phyloP scores from a whole-genome alignment of 305 asterid genomes.

The Fraxinus sp. region DNA sequence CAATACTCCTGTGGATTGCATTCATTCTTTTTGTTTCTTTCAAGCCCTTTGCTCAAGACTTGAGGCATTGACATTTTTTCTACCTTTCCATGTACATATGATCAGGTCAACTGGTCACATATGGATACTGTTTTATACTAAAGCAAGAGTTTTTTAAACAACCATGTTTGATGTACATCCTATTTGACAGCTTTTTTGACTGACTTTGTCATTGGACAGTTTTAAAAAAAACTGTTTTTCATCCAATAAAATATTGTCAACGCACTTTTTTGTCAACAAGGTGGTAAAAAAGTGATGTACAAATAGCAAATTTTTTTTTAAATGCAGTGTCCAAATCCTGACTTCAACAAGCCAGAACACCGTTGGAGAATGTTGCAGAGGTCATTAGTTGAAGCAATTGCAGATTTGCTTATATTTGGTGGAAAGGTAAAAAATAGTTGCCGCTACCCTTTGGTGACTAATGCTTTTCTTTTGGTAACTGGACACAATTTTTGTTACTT shows the following conservation, averaged over 20 bases:
- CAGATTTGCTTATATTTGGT: constrained; percentile 49
- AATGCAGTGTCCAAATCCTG: constrained; percentile 94
- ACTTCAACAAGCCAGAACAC: constrained; percentile 74
- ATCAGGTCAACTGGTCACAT: constrained; percentile 12
- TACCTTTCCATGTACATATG: neutral
- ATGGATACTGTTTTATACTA: neutral
- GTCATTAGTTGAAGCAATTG: constrained; percentile 82
- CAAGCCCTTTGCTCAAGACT: neutral
- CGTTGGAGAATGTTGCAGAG: constrained; percentile 90
- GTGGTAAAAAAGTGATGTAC: too few species aligned
- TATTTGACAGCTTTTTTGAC: neutral
- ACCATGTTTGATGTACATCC: too few species aligned
- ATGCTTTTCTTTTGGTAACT: neutral
- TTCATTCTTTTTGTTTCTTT: neutral
- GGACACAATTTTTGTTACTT: neutral
- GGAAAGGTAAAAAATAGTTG: constrained; percentile 58
- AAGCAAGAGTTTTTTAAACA: constrained; percentile 3
- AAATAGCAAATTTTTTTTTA: neutral
- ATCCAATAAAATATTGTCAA: neutral
- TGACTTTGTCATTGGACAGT: too few species aligned
- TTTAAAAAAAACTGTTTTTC: too few species aligned
- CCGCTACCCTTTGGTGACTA: constrained; percentile 3
- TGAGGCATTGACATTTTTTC: neutral
- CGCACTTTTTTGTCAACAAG: too few species aligned
- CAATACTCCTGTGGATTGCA: neutral